Conservation (phyloP, 2,329 filamentous ascomycete genomes). For the Nothophoma quercina region DNA sequence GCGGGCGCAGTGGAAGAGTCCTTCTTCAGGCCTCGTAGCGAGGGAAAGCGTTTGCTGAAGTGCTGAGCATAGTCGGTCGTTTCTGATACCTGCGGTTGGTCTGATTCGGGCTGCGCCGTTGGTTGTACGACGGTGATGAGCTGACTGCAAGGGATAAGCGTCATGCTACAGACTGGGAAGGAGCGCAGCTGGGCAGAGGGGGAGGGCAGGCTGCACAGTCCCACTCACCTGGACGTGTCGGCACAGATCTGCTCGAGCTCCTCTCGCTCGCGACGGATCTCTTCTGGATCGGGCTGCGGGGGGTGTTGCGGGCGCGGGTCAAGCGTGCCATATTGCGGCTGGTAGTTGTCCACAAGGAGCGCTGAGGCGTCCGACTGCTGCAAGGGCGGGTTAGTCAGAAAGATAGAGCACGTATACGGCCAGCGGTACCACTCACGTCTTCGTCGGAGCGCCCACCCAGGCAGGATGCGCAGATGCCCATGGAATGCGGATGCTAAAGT, state of each 20-base stretch:
- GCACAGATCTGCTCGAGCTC: conserved; percentile 59
- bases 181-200: neutral
- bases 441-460: conserved; percentile 55
- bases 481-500: conserved; percentile 38
- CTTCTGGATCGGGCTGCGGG: conserved; percentile 57
- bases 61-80: conserved; percentile 53
- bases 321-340: conserved; percentile 56
- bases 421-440: conserved; percentile 48
- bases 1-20: conserved; percentile 30
- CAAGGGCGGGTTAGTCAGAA: conserved; percentile 38
- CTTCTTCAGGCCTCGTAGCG: conserved; percentile 29
- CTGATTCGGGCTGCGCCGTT: conserved; percentile 44
- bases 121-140: conserved; percentile 60
- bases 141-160: conserved; percentile 52
- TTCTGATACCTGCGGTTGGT: conserved; percentile 34
- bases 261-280: conserved; percentile 57
- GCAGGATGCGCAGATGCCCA: conserved; percentile 60
- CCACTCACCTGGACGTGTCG: conserved; percentile 56
- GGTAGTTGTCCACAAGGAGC: conserved; percentile 53
- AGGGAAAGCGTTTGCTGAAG: conserved; percentile 53
- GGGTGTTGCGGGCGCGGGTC: conserved; percentile 31
- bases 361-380: conserved; percentile 57
- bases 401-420: conserved; percentile 5
- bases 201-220: conserved; percentile 44
- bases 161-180: neutral